Percentiles rank a stretch among this genome's conserved stretches.
These are phyloP conservation scores for Stemphylium beticola DNA, from an alignment of 2,329 filamentous ascomycete species.

Conservation along the genomic window DNA sequence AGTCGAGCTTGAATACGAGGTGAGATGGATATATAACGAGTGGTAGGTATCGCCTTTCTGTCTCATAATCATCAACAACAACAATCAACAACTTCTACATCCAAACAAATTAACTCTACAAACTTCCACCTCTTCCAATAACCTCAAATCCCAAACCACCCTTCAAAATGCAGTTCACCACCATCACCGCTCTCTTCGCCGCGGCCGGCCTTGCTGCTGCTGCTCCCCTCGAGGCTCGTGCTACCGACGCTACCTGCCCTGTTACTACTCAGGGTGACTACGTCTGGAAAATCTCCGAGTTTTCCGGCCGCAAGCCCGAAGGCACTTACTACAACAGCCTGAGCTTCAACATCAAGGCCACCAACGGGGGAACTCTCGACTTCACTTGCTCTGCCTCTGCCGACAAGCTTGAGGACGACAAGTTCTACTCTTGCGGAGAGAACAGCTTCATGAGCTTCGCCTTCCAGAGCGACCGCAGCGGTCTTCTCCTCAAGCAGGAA, in stretches of 20 bases:
- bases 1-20: no score
- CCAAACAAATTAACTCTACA: not conserved
- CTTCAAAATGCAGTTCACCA: constrained; percentile 28
- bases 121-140: not conserved
- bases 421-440: constrained; percentile 21
- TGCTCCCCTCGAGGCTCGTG: constrained; percentile 18
- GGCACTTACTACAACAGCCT: constrained; percentile 23
- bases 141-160: not conserved
- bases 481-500: not conserved
- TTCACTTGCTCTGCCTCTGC: constrained; percentile 15
- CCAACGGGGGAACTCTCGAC: constrained; percentile 16
- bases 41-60: no score
- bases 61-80: no score
- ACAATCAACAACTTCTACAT: constrained; percentile 5
- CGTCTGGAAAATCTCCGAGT: constrained; percentile 28
- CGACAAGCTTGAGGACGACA: constrained; percentile 12
- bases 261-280: constrained; percentile 20
- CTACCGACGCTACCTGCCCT: constrained; percentile 7
- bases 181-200: constrained; percentile 22
- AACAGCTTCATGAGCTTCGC: constrained; percentile 22
- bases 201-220: constrained; percentile 18
- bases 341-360: constrained; percentile 24
- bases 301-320: constrained; percentile 28
- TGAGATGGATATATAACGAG: no score
- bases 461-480: constrained; percentile 18